These are phyloP conservation scores for Vitis cinerea DNA, from an alignment of 164 flowering plant species.

Conservation along the genomic window DNA sequence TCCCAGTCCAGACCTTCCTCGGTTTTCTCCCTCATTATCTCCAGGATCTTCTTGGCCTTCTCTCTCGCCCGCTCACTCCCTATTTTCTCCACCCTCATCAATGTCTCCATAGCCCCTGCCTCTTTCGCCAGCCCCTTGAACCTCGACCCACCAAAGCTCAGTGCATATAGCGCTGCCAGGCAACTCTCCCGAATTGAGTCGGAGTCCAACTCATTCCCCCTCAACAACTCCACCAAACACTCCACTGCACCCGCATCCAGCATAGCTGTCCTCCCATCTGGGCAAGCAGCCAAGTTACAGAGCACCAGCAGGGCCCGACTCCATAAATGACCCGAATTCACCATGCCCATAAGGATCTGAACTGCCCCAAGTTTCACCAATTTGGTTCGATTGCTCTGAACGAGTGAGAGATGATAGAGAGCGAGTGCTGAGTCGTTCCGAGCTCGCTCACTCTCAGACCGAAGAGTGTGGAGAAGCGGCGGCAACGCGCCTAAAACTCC, in stretches of 20 bases:
- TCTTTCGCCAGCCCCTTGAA: conserved; percentile 42
- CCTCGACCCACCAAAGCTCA: conserved; percentile 44
- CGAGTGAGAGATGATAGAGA: conserved; percentile 38
- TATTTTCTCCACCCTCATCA: conserved; percentile 23
- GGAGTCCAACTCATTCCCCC: conserved; percentile 16
- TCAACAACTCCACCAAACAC: conserved; percentile 30
- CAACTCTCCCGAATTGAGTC: conserved; percentile 35
- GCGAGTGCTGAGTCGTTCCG: conserved; percentile 37
- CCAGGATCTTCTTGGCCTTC: conserved; percentile 33
- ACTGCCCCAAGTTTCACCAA: conserved; percentile 37
- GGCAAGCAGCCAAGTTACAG: conserved; percentile 31
- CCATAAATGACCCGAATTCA: conserved; percentile 26
- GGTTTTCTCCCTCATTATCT: conserved; percentile 27
- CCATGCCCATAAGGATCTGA: conserved; percentile 26
- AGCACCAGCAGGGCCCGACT: conserved; percentile 28
- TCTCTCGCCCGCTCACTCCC: conserved; percentile 25
- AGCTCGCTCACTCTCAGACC: conserved; percentile 29
- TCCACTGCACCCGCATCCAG: conserved; percentile 47
- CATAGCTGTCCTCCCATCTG: conserved; percentile 36
- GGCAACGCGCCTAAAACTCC: conserved; percentile 45
- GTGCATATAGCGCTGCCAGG: conserved; percentile 25
- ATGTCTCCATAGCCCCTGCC: conserved; percentile 31
- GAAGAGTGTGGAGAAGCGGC: conserved; percentile 35
- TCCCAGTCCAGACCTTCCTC: conserved; percentile 42
- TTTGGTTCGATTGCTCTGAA: conserved; percentile 38